A percentile compares a stretch with the other conserved stretches of the same genome.
These are phyloP conservation scores for Microstegium vimineum DNA, from an alignment of 176 grass and related monocot genomes.

Conservation along the genomic window DNA sequence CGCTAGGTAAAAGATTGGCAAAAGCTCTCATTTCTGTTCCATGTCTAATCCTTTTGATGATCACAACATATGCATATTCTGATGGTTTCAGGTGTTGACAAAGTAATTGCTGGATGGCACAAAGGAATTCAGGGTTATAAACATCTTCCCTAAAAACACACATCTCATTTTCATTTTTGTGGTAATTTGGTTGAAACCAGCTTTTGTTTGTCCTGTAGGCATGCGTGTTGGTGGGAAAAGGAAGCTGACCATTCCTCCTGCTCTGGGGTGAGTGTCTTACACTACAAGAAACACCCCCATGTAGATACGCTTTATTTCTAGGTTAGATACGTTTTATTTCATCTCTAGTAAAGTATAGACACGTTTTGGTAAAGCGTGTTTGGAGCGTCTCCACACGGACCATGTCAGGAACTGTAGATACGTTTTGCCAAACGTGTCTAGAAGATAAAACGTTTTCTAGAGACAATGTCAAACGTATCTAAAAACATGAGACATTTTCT, in stretches of 20 bases:
- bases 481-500: no score
- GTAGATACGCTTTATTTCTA: no score
- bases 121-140: not conserved
- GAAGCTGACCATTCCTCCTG: not conserved
- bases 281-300: no score
- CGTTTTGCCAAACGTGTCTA: no score
- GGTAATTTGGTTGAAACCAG: not conserved
- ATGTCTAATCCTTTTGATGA: not conserved
- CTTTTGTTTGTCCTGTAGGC: not conserved
- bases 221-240: conserved; percentile 22
- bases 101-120: not conserved
- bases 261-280: no score
- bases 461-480: no score
- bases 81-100: not conserved
- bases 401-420: no score
- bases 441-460: no score
- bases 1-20: not conserved
- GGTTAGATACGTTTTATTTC: no score
- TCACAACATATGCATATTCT: not conserved
- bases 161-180: not conserved
- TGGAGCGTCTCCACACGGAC: no score
- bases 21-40: not conserved
- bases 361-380: no score
- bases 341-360: no score
- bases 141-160: not conserved